Conservation (phyloP, 768 basidiomycete species). For the Pleurotus djamor region DNA sequence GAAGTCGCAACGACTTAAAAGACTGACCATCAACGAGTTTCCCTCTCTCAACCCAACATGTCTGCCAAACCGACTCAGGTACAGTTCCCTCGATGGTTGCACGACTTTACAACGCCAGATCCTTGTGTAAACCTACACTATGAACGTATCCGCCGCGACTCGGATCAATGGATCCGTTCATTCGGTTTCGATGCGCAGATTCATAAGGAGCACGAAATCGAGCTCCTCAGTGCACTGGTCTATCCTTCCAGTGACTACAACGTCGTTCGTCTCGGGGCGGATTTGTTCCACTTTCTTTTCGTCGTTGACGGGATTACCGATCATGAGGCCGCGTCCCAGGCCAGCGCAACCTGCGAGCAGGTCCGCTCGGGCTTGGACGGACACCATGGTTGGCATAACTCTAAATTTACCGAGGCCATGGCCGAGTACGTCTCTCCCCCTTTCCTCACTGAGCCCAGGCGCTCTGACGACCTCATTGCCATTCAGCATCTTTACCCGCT, state of each 20-base stretch:
- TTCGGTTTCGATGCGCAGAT: not conserved
- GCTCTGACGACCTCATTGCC: not conserved
- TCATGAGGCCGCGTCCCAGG: not conserved
- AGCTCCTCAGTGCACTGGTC: not conserved
- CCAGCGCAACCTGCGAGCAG: not conserved
- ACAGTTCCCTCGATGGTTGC: too few species aligned
- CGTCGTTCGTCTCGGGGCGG: not conserved
- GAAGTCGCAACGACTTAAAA: too few species aligned
- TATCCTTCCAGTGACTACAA: not conserved
- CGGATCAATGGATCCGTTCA: not conserved
- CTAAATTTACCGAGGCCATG: not conserved
- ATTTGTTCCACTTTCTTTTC: not conserved
- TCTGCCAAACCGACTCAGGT: too few species aligned
- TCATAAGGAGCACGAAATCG: not conserved
- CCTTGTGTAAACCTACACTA: too few species aligned
- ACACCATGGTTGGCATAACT: not conserved
- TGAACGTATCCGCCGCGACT: not conserved
- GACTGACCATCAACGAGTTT: too few species aligned
- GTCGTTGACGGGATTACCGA: not conserved
- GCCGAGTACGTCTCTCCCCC: not conserved
- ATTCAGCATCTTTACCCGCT: not conserved
- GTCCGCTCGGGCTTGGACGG: not conserved
- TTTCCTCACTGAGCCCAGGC: not conserved
- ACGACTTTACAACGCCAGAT: too few species aligned
- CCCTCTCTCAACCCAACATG: too few species aligned